Base-by-base conservation (phyloP, 306 rosid genomes). In the Rosa chinensis region DNA sequence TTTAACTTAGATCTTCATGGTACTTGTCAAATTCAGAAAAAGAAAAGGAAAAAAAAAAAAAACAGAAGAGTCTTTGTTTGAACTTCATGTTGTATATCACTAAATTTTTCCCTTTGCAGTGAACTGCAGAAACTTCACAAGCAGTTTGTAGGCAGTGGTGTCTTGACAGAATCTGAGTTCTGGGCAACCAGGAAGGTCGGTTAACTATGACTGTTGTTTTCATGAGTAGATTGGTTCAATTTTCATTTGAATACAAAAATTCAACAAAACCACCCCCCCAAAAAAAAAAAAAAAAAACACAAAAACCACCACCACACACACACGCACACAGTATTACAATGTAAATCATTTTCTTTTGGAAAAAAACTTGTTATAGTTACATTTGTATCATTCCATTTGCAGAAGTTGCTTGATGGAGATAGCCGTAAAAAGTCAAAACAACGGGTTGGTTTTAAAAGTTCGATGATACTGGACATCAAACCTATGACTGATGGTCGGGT, bases 401-500 rank as follows among this genome's bases (percentile, higher is more conserved):
- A 93, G 98, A 93, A 89, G 82, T 84, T 95, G 90, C 89, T 95
- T 75, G 96, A 91, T 84, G 90, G 58, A 73, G 97, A 89, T 80
- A 89, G 79, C 79, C 81, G 87, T 82, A 88, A 87, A 82, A 91
- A 86, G 82, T 83, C 83, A 76, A 95, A 91, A 81, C 99, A 95
- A 78, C 83, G 70, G 73, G 81, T 93, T 85, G 99, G 98, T 73
- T 95, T 90, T 82, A 95, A 93, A 86, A 95, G 86, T 88, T 93
- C 98, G 18, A 88, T 95, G 94, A 91, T 91, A 76, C 88, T 90
- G 53, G 99, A 95, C 86, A 88, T 92, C 78, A 89, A 89, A 87
- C 94, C 98, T 75, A 90, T 73, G 77, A 89, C 94, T 76, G 99
- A 95, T 86, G 99, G 98, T 61, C 99, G 96, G 98, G 99, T 95